A percentile compares a stretch with the other conserved stretches of the same genome.
Conservation (phyloP, 148 eudicot genomes). For the Chenopodium berlandieri region DNA sequence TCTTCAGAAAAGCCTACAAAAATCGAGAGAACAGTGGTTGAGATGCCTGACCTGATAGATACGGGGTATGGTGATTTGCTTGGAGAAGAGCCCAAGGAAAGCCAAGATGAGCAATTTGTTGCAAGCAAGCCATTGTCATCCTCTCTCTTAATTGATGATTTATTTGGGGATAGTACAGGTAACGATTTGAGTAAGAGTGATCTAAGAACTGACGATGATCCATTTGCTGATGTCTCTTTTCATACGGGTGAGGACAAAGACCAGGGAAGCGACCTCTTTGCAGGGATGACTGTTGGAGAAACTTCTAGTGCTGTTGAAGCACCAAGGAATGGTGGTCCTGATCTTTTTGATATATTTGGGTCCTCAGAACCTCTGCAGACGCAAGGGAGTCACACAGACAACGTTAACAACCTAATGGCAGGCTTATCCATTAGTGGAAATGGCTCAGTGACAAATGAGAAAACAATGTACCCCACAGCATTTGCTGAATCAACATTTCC, state of each 20-base stretch:
- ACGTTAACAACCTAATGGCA: slow-evolving; percentile 57
- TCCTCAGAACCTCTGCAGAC: slow-evolving; percentile 42
- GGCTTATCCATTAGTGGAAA: slow-evolving; percentile 56
- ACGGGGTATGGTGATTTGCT: slow-evolving; percentile 59
- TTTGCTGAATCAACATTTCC: slow-evolving; percentile 35
- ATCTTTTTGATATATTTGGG: slow-evolving; percentile 64
- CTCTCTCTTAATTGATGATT: slow-evolving; percentile 65
- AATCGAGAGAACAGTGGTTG: slow-evolving; percentile 39
- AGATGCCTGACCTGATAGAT: slow-evolving; percentile 88
- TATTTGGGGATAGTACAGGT: slow-evolving; percentile 56
- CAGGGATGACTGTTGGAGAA: slow-evolving; percentile 63
- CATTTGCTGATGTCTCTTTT: slow-evolving; percentile 92
- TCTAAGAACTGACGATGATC: slow-evolving; percentile 64
- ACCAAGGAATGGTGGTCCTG: slow-evolving; percentile 33
- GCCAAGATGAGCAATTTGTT: slow-evolving; percentile 36
- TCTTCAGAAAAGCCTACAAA: slow-evolving; percentile 42
- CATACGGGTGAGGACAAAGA: slow-evolving; percentile 48
- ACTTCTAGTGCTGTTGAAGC: slow-evolving; percentile 31
- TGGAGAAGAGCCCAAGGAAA: slow-evolving; percentile 42
- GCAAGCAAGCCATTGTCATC: slow-evolving; percentile 31
- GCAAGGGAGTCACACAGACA: slow-evolving; percentile 28
- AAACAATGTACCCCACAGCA: slow-evolving; percentile 28
- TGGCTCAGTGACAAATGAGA: slow-evolving; percentile 36
- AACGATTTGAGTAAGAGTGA: slow-evolving; percentile 37
- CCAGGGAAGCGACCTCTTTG: slow-evolving; percentile 61